These are phyloP conservation scores for Aspergillus kassunensis DNA, from an alignment of 495 filamentous ascomycete species.

Conservation along the genomic window DNA sequence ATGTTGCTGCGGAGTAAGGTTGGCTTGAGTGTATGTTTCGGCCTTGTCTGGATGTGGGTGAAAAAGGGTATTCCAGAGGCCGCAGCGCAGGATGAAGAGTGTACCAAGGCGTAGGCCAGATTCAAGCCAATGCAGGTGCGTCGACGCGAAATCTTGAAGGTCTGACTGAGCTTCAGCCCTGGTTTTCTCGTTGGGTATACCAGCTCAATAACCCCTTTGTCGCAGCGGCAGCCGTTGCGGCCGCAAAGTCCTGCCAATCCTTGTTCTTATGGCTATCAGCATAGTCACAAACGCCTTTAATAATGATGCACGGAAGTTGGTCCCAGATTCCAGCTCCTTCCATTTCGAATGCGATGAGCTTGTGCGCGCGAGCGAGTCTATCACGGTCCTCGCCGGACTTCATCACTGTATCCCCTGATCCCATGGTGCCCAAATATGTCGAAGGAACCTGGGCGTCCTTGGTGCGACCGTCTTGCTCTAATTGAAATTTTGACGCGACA, in stretches of 20 bases:
- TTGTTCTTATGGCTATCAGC: conserved; percentile 43
- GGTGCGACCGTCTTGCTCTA: conserved; percentile 1
- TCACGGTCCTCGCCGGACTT: conserved; percentile 28
- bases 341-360: conserved; percentile 42
- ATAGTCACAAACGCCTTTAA: conserved; percentile 42
- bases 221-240: conserved; percentile 29
- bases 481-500: neutral
- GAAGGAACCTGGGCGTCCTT: conserved; percentile 2
- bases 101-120: too few species aligned
- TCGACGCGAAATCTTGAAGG: too few species aligned
- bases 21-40: too few species aligned
- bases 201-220: conserved; percentile 22
- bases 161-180: too few species aligned
- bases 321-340: conserved; percentile 39
- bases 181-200: too few species aligned
- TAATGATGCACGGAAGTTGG: conserved; percentile 29
- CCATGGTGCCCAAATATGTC: conserved; percentile 21
- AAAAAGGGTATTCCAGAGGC: too few species aligned
- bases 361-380: conserved; percentile 6
- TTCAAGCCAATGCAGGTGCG: too few species aligned
- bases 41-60: too few species aligned
- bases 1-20: too few species aligned
- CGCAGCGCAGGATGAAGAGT: too few species aligned
- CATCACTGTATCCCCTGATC: conserved; percentile 27
- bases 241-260: conserved; percentile 38